These are phyloP conservation scores for Hypomontagnella monticulosa DNA, from an alignment of 495 filamentous ascomycete genomes.

Conservation along the genomic window DNA sequence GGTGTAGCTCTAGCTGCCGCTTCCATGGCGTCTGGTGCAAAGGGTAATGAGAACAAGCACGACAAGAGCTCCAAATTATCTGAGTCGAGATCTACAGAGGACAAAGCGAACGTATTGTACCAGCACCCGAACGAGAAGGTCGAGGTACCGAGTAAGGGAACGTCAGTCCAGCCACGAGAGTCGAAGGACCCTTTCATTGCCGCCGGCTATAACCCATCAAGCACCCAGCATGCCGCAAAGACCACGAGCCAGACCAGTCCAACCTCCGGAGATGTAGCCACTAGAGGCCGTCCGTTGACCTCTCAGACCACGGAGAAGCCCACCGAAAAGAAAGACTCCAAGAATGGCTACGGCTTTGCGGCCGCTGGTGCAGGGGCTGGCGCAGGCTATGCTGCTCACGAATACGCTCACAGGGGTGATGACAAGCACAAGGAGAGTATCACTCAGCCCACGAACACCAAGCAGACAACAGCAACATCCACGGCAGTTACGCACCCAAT, in stretches of 20 bases:
- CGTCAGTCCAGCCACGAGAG: not conserved
- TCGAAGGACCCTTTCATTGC: constrained; percentile 13
- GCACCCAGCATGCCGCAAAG: not conserved
- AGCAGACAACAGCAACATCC: not conserved
- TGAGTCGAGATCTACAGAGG: not conserved
- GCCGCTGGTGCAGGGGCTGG: constrained; percentile 30
- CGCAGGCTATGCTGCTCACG: constrained; percentile 28
- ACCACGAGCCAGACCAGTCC: not conserved
- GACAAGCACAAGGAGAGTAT: constrained; percentile 1
- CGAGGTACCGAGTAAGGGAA: not conserved
- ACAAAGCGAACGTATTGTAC: constrained; percentile 2
- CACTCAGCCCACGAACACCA: constrained; percentile 7
- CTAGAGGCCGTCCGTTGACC: not conserved
- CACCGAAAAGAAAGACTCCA: constrained; percentile 5
- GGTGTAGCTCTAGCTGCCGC: constrained; percentile 44
- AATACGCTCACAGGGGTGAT: constrained; percentile 11
- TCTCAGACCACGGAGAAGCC: constrained; percentile 15
- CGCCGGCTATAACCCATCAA: not conserved
- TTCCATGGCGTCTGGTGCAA: constrained; percentile 27
- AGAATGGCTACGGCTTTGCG: constrained; percentile 15
- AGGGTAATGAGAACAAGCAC: constrained; percentile 29
- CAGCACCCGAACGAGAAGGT: constrained; percentile 19
- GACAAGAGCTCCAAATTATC: constrained; percentile 25
- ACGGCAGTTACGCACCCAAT: not conserved
- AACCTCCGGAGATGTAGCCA: constrained; percentile 1